Percentiles rank a stretch among this genome's conserved stretches.
Evolutionary conservation across 1,284 basidiomycete species (phyloP).

Genomic region (Vanrija sp.): DNA sequence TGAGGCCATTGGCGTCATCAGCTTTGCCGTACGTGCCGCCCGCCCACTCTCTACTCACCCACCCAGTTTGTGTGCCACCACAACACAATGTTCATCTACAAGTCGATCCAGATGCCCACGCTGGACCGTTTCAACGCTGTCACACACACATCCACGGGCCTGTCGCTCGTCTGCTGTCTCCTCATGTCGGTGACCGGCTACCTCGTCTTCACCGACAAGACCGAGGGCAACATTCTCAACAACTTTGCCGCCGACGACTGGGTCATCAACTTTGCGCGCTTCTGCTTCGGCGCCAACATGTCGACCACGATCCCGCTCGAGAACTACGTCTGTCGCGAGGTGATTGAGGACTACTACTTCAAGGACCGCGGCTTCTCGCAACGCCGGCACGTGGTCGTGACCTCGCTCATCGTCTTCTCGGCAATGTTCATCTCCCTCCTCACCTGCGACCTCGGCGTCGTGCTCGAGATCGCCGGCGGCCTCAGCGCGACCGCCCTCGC

Average conservation of each 20-base stretch:
- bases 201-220: constrained; percentile 89
- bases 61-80: constrained; percentile 74
- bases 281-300: constrained; percentile 97
- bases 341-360: constrained; percentile 91
- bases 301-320: constrained; percentile 68
- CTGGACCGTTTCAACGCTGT: constrained; percentile 80
- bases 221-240: constrained; percentile 88
- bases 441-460: constrained; percentile 95
- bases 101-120: constrained; percentile 85
- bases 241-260: constrained; percentile 77
- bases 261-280: constrained; percentile 86
- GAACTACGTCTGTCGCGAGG: constrained; percentile 54
- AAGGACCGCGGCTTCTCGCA: constrained; percentile 72
- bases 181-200: constrained; percentile 88
- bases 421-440: constrained; percentile 82
- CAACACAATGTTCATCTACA: constrained; percentile 91
- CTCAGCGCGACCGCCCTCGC: constrained; percentile 90
- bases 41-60: not conserved
- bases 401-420: constrained; percentile 73
- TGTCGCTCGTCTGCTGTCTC: constrained; percentile 76
- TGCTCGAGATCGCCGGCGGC: constrained; percentile 95
- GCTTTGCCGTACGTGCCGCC: constrained; percentile 62
- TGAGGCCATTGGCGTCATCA: constrained; percentile 90
- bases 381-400: constrained; percentile 86
- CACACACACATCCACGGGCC: constrained; percentile 81